Base-by-base conservation (phyloP, 1,139 yeast species). In the Candida pseudocylindracea region DNA sequence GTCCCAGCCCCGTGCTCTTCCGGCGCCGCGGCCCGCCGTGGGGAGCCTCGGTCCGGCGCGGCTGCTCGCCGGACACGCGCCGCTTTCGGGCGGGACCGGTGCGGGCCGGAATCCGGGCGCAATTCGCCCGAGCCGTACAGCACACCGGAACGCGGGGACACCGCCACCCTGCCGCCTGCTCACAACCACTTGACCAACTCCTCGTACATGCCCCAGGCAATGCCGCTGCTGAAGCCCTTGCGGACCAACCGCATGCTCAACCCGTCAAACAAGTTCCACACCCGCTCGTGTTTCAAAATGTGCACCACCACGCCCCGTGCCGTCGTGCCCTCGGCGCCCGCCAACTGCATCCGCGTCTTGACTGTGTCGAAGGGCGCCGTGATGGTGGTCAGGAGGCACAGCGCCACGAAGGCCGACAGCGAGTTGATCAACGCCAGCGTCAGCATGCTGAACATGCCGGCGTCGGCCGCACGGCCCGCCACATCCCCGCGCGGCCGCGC, bases 311-410 rank as follows among this genome's bases (percentile, higher is more conserved):
- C 49, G 7, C 58, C 54, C 26, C 38, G 37, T 30, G 38, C 27
- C 15, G 60, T 49, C 7, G 55, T 43, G 26, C 35, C 36, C 11
- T 36, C 39, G 11, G 33, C 26, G 4, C 27, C 32, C 2, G 31
- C 10, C 33, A 85, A 55, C 53, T 88, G 98, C 60, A 88, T 72
- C 37, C 94, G 58, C 0, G 98, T 91, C 48, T 88, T 88, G 31
- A 88, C 69, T 0, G 95, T 81, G 46, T 88, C 98, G 46, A 88
- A 88, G 1, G 98, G 98, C 1, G 93, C 93, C 0, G 98, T 88
- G 13, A 80, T 55, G 0, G 88, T 61, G 1, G 96, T 83, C 4
- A 96, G 81, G 15, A 75, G 50, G 10, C 72, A 60, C 0, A 96
- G 91, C 0, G 94, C 80, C 8, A 60, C 35, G 8, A 76, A 57